These are phyloP conservation scores for Cutaneotrichosporon daszewskae DNA, from an alignment of 1,284 basidiomycete species.

Conservation along the genomic window DNA sequence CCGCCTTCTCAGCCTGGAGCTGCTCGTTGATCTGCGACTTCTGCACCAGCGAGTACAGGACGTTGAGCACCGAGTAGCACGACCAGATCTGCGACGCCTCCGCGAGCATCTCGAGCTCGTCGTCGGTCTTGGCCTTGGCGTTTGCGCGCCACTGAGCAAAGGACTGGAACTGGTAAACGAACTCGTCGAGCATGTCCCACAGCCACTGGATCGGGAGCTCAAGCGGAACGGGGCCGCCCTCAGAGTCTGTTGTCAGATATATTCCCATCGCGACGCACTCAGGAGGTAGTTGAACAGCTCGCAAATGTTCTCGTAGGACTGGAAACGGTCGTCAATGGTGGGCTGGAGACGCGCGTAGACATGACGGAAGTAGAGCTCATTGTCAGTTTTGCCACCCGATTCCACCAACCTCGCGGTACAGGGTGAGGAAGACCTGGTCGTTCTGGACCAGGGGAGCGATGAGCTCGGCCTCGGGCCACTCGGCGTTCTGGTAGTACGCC, in stretches of 20 bases:
- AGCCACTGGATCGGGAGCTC: slow-evolving; percentile 96
- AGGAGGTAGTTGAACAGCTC: slow-evolving; percentile 95
- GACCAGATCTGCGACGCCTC: slow-evolving; percentile 81
- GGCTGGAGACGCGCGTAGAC: slow-evolving; percentile 93
- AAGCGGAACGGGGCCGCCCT: slow-evolving; percentile 79
- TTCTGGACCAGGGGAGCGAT: slow-evolving; percentile 91
- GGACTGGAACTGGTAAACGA: slow-evolving; percentile 97
- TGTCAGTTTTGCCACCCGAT: slow-evolving; percentile 45
- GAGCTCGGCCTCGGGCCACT: slow-evolving; percentile 96
- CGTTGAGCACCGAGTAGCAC: slow-evolving; percentile 95
- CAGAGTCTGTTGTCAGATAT: too few relatives aligned
- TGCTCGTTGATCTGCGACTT: slow-evolving; percentile 94
- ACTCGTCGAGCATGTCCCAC: slow-evolving; percentile 98
- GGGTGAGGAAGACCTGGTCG: slow-evolving; percentile 88
- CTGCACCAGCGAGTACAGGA: slow-evolving; percentile 95
- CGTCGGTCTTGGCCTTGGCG: slow-evolving; percentile 77
- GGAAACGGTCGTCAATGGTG: slow-evolving; percentile 94
- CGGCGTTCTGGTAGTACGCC: slow-evolving; percentile 87
- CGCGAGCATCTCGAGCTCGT: slow-evolving; percentile 75
- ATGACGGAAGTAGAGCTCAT: slow-evolving; percentile 56
- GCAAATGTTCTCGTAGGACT: slow-evolving; percentile 98
- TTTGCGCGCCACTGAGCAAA: slow-evolving; percentile 89
- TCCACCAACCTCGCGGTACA: too few relatives aligned
- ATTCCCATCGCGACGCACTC: too few relatives aligned
- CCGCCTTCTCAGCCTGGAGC: slow-evolving; percentile 71